A percentile compares a stretch with the other conserved stretches of the same genome.
phyloP scores from a whole-genome alignment of 2,329 filamentous ascomycete genomes.

The Conoideocrella luteorostrata region DNA sequence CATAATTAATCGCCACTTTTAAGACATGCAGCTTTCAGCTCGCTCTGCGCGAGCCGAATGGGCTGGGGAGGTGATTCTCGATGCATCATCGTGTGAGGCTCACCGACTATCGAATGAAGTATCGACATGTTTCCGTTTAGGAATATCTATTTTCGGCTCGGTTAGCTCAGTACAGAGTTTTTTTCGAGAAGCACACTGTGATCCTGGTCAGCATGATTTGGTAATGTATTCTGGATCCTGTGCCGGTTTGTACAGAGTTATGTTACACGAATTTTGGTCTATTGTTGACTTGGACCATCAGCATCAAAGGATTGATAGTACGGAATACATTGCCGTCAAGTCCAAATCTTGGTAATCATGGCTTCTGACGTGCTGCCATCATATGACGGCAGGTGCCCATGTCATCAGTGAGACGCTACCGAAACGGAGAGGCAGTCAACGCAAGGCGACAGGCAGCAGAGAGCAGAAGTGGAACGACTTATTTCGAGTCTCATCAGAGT shows the following conservation, averaged over 20 bases:
- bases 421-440: slow-evolving; percentile 1
- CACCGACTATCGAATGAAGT: neutral
- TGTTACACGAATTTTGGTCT: too few relatives aligned
- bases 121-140: neutral
- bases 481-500: too few relatives aligned
- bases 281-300: too few relatives aligned
- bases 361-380: too few relatives aligned
- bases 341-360: too few relatives aligned
- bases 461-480: slow-evolving; percentile 5
- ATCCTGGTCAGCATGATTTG: neutral
- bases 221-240: too few relatives aligned
- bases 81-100: too few relatives aligned
- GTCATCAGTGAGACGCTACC: neutral
- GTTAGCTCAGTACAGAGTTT: neutral
- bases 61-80: neutral
- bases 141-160: neutral
- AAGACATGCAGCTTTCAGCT: slow-evolving; percentile 13
- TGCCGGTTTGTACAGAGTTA: too few relatives aligned
- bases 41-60: neutral
- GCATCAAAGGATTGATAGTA: too few relatives aligned
- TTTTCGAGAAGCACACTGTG: too few relatives aligned
- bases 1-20: slow-evolving; percentile 2
- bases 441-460: slow-evolving; percentile 9
- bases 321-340: too few relatives aligned
- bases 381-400: too few relatives aligned